These are phyloP conservation scores for Ambrosia hybrid DNA, from an alignment of 140 eudicot species.

Conservation along the genomic window DNA sequence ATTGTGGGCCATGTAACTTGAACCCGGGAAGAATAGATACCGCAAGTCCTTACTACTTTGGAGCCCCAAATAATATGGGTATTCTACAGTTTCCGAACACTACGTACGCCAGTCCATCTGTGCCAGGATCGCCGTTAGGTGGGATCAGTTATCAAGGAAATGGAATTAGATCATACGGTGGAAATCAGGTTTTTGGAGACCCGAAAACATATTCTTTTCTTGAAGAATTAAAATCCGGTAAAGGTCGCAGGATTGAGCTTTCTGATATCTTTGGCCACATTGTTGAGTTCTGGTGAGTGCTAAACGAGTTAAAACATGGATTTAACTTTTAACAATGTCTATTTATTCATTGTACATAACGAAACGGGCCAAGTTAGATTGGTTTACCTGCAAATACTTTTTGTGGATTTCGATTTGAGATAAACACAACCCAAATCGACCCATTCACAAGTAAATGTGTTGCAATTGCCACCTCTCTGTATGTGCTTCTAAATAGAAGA, in stretches of 20 bases:
- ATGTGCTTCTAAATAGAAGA: slow-evolving; percentile 2
- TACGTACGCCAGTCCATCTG: slow-evolving; percentile 45
- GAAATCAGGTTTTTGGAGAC: slow-evolving; percentile 40
- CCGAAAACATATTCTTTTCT: slow-evolving; percentile 57
- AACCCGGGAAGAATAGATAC: slow-evolving; percentile 41
- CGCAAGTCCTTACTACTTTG: slow-evolving; percentile 35
- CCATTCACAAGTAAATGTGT: slow-evolving; percentile 1
- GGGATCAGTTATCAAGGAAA: slow-evolving; percentile 43
- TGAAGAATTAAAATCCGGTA: slow-evolving; percentile 74
- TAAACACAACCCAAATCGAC: slow-evolving; percentile 8
- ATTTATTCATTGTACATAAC: no score
- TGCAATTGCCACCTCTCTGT: background rate
- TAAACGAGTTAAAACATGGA: background rate
- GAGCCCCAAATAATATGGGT: slow-evolving; percentile 51
- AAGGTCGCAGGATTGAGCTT: slow-evolving; percentile 67
- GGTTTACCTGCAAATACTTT: background rate
- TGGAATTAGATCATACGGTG: slow-evolving; percentile 49
- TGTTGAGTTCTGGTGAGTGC: slow-evolving; percentile 68
- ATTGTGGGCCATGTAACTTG: slow-evolving; percentile 35
- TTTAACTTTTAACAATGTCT: background rate
- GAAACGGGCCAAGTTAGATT: background rate
- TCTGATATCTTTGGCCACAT: slow-evolving; percentile 71
- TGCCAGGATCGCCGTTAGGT: slow-evolving; percentile 52
- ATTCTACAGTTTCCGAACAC: slow-evolving; percentile 52
- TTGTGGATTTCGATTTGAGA: background rate